Percentiles rank a stretch among this genome's conserved stretches.
Conservation (phyloP, 257 asterid genomes). For the Verbascum thapsus region DNA sequence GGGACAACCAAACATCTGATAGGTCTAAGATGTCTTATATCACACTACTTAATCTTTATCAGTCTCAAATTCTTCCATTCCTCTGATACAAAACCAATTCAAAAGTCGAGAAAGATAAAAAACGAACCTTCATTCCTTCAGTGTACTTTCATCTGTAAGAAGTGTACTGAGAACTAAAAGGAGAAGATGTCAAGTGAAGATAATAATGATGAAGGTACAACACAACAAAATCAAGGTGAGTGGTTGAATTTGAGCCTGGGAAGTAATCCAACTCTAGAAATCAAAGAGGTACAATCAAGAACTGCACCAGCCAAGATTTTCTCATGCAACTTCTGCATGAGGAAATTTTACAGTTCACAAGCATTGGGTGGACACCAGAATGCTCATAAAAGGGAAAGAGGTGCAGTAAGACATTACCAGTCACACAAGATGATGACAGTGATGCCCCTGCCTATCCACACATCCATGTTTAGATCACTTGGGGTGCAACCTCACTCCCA, state of each 20-base stretch:
- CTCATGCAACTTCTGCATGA: constrained; percentile 93
- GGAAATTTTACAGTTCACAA: constrained; percentile 91
- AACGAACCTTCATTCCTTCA: constrained; percentile 35
- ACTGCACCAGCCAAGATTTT: constrained; percentile 57
- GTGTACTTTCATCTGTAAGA: constrained; percentile 29
- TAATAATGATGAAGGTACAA: constrained; percentile 32
- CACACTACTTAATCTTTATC: constrained; percentile 48
- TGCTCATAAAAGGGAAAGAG: constrained; percentile 95
- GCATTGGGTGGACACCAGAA: constrained; percentile 99
- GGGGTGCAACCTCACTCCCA: constrained; percentile 81
- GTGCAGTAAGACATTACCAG: constrained; percentile 66
- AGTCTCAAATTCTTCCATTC: constrained; percentile 45
- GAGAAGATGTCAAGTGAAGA: constrained; percentile 46
- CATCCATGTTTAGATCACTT: constrained; percentile 70
- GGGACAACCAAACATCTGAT: constrained; percentile 50
- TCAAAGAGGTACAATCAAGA: constrained; percentile 48
- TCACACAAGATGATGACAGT: constrained; percentile 64
- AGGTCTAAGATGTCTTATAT: constrained; percentile 46
- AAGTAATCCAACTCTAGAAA: constrained; percentile 39
- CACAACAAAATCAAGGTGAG: constrained; percentile 41
- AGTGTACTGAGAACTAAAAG: constrained; percentile 18
- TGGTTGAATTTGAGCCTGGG: constrained; percentile 80
- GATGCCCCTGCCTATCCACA: constrained; percentile 50
- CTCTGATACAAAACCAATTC: constrained; percentile 42
- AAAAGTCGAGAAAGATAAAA: constrained; percentile 41